phyloP scores from a whole-genome alignment of 1,284 basidiomycete genomes.

The Ganoderma sinense region DNA sequence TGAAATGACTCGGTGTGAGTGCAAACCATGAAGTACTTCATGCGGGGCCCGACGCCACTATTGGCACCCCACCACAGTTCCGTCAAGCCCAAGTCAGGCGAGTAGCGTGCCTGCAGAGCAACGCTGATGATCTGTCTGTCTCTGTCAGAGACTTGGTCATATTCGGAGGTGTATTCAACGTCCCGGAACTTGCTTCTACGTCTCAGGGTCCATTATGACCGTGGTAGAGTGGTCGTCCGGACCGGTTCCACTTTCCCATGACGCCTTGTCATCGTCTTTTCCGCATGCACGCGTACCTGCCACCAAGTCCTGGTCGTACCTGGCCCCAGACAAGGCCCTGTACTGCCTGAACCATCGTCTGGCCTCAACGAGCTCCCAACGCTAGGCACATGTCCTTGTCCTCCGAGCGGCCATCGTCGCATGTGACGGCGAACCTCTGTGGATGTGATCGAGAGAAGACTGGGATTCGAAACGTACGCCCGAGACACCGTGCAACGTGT shows the following conservation, averaged over 20 bases:
- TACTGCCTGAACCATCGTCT: background rate
- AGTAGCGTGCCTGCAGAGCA: background rate
- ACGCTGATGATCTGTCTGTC: background rate
- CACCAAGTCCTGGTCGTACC: background rate
- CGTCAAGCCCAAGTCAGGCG: background rate
- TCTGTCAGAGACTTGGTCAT: background rate
- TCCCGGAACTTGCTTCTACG: background rate
- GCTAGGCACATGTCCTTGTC: background rate
- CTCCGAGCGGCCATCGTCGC: background rate
- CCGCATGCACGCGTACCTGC: background rate
- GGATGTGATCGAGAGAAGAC: background rate
- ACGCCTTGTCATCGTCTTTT: background rate
- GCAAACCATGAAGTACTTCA: background rate
- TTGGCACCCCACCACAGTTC: background rate
- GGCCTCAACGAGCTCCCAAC: background rate
- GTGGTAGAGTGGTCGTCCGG: background rate
- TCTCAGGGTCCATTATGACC: background rate
- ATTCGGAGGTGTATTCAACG: background rate
- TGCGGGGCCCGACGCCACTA: background rate
- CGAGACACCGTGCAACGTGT: background rate
- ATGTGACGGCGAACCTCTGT: background rate
- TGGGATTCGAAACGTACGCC: background rate
- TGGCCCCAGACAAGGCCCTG: background rate
- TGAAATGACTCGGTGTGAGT: conserved; percentile 2
- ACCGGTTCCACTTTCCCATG: conserved; percentile 3